These are phyloP conservation scores for Lepidium campestre DNA, from an alignment of 441 rosid species.

Conservation along the genomic window DNA sequence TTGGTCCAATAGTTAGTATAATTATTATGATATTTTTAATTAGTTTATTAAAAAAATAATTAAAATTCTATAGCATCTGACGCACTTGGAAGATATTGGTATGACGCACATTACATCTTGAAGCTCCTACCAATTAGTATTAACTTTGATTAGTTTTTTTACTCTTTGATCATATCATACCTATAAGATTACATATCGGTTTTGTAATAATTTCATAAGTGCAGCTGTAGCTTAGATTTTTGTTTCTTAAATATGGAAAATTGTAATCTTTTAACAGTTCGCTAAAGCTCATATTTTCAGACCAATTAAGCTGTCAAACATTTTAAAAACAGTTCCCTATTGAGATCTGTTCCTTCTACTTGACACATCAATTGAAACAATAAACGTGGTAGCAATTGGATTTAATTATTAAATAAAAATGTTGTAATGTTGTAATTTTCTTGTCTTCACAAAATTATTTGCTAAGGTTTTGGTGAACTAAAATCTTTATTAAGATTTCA, in stretches of 20 bases:
- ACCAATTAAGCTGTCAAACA: slow-evolving; percentile 27
- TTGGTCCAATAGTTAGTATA: slow-evolving; percentile 9
- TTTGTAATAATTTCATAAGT: not conserved
- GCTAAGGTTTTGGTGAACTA: not conserved
- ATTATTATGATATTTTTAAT: not conserved
- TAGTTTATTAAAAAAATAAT: not conserved
- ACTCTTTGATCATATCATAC: not conserved
- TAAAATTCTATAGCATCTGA: slow-evolving; percentile 12
- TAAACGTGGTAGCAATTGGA: not conserved
- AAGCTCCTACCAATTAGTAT: slow-evolving; percentile 5
- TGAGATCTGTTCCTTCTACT: slow-evolving; percentile 6
- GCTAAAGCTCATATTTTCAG: slow-evolving; percentile 6
- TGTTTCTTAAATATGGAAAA: not conserved
- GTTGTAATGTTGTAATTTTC: not conserved
- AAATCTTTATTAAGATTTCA: slow-evolving; percentile 20
- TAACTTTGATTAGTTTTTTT: too few relatives aligned
- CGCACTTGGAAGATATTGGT: slow-evolving; percentile 15
- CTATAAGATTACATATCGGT: not conserved
- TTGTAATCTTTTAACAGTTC: slow-evolving; percentile 12
- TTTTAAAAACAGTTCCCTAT: not conserved
- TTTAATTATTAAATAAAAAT: not conserved
- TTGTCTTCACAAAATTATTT: not conserved
- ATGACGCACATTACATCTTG: slow-evolving; percentile 19
- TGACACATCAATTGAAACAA: slow-evolving; percentile 1
- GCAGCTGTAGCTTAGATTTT: not conserved